Evolutionary conservation across 257 asterid species (phyloP), one percentile per base, ranked within the genome.

Genomic region (Nicotiana paniculata): DNA sequence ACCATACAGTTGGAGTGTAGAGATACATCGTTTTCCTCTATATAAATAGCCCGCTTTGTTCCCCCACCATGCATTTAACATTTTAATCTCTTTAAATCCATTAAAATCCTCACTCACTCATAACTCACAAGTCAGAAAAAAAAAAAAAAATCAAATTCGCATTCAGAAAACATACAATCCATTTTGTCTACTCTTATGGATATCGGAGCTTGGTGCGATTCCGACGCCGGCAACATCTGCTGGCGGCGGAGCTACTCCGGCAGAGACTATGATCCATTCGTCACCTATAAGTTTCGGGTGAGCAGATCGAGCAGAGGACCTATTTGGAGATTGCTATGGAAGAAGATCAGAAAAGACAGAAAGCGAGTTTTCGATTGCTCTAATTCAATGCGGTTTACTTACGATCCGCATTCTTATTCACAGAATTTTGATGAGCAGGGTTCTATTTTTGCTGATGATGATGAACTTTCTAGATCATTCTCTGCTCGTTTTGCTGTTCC

Each of bases 401-500:
- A 95, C 57, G 97, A 95, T 89, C 91, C 94, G 3, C 79, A 65
- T 66, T 91, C 96, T 67, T 95, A 95, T 85, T 86, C 96, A 1
- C 93, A 93, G 51, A 95, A 95, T 78, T 95, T 95, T n/a, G 98
- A 74, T 7, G 79, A 95, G 83, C 89, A 86, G 12, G 94, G 95
- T 9, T 21, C 79, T 30, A 68, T 84, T 3, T 90, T 83, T 81
- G 86, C 84, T 9, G 92, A 88, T 81, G 83, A 85, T 3, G 93
- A 89, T 59, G 91, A 93, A 68, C 85, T 87, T 28, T 90, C 97
- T 18, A 81, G 96, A 70, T 93, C 97, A 4, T 95, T 95, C 81
- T 95, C 98, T 0, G 91, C 97, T 83, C 91, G 98, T 6, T 95
- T 93, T 80, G 97, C 97, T 26, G 91, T 89, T 57, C 97, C 97